Evolutionary conservation across 2,329 filamentous ascomycete species (phyloP).

Genomic region (Macrophomina pseudophaseolina): DNA sequence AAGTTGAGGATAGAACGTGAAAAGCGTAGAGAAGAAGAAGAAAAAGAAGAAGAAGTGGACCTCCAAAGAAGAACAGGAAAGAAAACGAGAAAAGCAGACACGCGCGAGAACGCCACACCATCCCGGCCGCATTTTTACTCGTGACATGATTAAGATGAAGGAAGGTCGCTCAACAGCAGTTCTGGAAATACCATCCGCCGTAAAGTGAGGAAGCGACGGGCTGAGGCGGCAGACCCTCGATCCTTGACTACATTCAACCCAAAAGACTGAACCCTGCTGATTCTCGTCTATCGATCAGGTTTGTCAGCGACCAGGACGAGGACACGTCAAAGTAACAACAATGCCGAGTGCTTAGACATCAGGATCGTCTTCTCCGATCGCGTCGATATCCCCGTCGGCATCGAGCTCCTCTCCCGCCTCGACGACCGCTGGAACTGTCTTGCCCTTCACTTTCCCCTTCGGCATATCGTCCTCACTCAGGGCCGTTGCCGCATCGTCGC

Average conservation of each 20-base stretch:
- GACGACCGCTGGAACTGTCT: conserved; percentile 30
- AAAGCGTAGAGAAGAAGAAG: not conserved
- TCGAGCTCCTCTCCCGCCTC: conserved; percentile 41
- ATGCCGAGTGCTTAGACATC: conserved; percentile 1
- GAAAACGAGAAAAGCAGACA: not conserved
- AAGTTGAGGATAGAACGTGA: not conserved
- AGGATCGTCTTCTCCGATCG: conserved; percentile 25
- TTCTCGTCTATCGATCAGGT: not conserved
- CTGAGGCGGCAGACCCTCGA: no score
- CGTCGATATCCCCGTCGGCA: conserved; percentile 31
- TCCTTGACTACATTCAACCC: no score
- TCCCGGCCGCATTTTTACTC: conserved; percentile 12
- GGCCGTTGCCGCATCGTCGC: conserved; percentile 30
- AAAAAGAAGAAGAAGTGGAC: not conserved
- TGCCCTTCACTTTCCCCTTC: conserved; percentile 37
- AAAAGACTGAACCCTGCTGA: not conserved
- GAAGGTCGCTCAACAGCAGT: not conserved
- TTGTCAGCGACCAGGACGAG: not conserved
- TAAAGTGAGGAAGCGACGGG: no score
- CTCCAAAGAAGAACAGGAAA: not conserved
- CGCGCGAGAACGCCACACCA: conserved; percentile 3
- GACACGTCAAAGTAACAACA: not conserved
- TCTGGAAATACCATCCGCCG: not conserved
- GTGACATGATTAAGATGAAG: not conserved
- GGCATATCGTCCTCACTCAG: conserved; percentile 27